Conservation (phyloP, 306 rosid genomes). For the Lathyrus sativus region DNA sequence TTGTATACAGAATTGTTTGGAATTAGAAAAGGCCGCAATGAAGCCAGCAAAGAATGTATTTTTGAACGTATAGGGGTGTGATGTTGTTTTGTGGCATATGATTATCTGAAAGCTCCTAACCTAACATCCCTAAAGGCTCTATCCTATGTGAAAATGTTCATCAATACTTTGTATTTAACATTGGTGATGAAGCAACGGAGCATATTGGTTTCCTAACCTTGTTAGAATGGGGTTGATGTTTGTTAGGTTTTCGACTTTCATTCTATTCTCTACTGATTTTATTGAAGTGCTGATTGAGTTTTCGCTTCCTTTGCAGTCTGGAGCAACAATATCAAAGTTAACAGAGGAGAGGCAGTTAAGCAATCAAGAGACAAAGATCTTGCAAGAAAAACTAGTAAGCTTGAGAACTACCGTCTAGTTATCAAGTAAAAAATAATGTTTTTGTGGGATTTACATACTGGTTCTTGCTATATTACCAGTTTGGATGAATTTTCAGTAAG, state of each 20-base stretch:
- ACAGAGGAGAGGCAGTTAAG: slow-evolving; percentile 69
- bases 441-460: slow-evolving; percentile 8
- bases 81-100: slow-evolving; percentile 18
- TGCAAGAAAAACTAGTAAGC: slow-evolving; percentile 68
- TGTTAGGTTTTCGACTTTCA: slow-evolving; percentile 20
- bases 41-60: slow-evolving; percentile 5
- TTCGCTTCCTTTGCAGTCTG: slow-evolving; percentile 61
- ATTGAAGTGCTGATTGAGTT: slow-evolving; percentile 9
- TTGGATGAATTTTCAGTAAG: not conserved
- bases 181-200: slow-evolving; percentile 17
- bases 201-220: slow-evolving; percentile 18
- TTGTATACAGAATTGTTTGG: too few relatives aligned
- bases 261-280: slow-evolving; percentile 25
- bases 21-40: slow-evolving; percentile 6
- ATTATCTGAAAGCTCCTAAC: slow-evolving; percentile 7
- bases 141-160: slow-evolving; percentile 17
- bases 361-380: slow-evolving; percentile 53
- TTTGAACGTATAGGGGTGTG: slow-evolving; percentile 6
- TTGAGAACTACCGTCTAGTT: slow-evolving; percentile 22
- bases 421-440: slow-evolving; percentile 23
- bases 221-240: slow-evolving; percentile 22
- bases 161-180: slow-evolving; percentile 12
- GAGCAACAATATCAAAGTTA: slow-evolving; percentile 61
- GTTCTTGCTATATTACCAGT: slow-evolving; percentile 25
- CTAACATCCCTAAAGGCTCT: not conserved